Percentiles rank a stretch among this genome's conserved stretches.
These are phyloP conservation scores for Termitomyces titanicus DNA, from an alignment of 768 basidiomycete genomes.

Conservation along the genomic window DNA sequence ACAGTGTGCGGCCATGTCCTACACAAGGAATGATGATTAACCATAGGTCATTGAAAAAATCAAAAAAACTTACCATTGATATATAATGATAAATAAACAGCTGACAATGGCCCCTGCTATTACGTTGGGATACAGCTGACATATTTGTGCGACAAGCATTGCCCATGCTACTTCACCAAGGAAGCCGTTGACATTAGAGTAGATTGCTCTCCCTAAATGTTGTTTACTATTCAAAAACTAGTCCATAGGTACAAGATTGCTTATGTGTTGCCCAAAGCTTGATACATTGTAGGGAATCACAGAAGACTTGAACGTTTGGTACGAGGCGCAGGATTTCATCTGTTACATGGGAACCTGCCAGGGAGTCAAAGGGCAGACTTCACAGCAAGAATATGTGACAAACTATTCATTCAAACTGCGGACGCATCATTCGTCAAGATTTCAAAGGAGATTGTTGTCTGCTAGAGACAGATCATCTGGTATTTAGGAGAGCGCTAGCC, in stretches of 20 bases:
- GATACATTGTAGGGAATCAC: conserved; percentile 92
- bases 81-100: conserved; percentile 97
- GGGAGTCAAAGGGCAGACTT: background rate
- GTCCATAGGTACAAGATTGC: conserved; percentile 25
- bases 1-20: conserved; percentile 99
- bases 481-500: conserved; percentile 80
- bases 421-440: conserved; percentile 92
- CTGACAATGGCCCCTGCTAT: conserved; percentile 94
- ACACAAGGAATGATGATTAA: conserved; percentile 9
- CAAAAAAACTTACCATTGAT: conserved; percentile 74
- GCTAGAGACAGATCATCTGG: conserved; percentile 87
- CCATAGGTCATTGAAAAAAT: background rate
- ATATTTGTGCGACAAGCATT: conserved; percentile 98
- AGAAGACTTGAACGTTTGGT: conserved; percentile 90
- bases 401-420: conserved; percentile 93
- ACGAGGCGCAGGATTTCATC: conserved; percentile 95
- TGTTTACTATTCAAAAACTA: background rate
- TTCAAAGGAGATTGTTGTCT: conserved; percentile 88
- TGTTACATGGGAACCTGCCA: conserved; percentile 86
- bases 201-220: conserved; percentile 82
- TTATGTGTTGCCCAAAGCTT: conserved; percentile 96
- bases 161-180: conserved; percentile 99
- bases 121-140: conserved; percentile 95
- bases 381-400: conserved; percentile 5
- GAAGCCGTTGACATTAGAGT: conserved; percentile 97